Evolutionary conservation across 2,329 filamentous ascomycete genomes (phyloP), one percentile per base, ranked within the genome.

Genomic region (Aschersonia sp.): DNA sequence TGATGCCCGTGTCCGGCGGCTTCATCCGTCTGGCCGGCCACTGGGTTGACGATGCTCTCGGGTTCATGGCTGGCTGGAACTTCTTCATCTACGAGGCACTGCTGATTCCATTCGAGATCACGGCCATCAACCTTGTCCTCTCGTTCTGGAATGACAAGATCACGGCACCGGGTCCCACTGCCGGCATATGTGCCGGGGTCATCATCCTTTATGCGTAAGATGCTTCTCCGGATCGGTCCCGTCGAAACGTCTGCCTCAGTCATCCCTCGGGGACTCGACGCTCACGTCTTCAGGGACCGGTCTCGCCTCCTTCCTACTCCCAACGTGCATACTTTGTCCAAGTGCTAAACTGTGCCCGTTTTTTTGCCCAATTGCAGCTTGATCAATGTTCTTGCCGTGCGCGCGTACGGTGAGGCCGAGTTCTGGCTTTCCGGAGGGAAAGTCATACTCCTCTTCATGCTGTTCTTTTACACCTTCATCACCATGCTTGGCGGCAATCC

Each of bases 401-500:
- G 76, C 51, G 78, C 67, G 64, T 84, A 79, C 55, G 81, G 82
- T 52, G 81, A 85, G 59, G 76, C 81, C 9, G 84, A 89, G 57
- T 89, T 89, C 56, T 81, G 74, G 73, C 66, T 80, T 4, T 73
- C 75, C 2, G 65, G 64, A 40, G 78, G 79, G 52, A 84, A 85
- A 59, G 70, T 84, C 35, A 60, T 84, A 29, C 69, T 85, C 44
- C 83, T 83, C 54, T 67, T 81, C 50, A 77, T 79, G 10, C 68
- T 86, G 47, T 81, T 87, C 60, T 65, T 71, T 56, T 88, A 83
- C 63, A 88, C 85, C n/a, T 84, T 90, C 58, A 72, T 90, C 54
- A 81, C 79, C 45, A 87, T 88, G 81, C 68, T 87, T 6, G 85
- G 84, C 37, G 85, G 83, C 32, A 89, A 89, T 54, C 85, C 85